phyloP scores from a whole-genome alignment of 2,329 filamentous ascomycete species.

The Aspergillus sp. region DNA sequence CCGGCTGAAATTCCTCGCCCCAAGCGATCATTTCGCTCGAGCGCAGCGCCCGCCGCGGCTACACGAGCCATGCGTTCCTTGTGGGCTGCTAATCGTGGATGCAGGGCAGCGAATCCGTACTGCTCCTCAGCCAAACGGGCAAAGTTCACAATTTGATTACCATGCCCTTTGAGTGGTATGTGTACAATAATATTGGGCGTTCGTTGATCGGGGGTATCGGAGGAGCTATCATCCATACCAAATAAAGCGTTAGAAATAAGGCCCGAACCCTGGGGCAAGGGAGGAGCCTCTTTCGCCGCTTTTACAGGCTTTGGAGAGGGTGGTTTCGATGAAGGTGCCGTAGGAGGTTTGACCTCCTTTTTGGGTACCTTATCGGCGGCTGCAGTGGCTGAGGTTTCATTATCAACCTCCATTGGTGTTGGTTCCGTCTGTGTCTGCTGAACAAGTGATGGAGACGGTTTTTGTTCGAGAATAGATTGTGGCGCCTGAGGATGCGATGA shows the following conservation, averaged over 20 bases:
- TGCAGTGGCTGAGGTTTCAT: conserved; percentile 21
- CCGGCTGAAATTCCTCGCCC: conserved; percentile 67
- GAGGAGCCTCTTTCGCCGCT: conserved; percentile 54
- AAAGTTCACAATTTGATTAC: conserved; percentile 93
- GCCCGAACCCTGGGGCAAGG: conserved; percentile 62
- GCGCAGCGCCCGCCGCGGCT: conserved; percentile 79
- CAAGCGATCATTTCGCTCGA: conserved; percentile 72
- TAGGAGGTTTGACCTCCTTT: conserved; percentile 43
- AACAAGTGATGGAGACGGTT: conserved; percentile 16
- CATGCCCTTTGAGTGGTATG: conserved; percentile 75
- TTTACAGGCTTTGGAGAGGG: conserved; percentile 57
- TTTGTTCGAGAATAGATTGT: conserved; percentile 1
- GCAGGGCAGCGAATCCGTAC: conserved; percentile 91
- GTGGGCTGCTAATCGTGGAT: conserved; percentile 86
- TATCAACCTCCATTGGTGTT: conserved; percentile 37
- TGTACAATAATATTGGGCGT: conserved; percentile 80
- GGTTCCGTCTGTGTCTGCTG: conserved; percentile 21
- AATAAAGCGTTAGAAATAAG: conserved; percentile 63
- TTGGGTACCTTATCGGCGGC: conserved; percentile 31
- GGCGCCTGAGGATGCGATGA: conserved; percentile 14
- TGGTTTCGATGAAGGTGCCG: conserved; percentile 53
- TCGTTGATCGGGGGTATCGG: conserved; percentile 38
- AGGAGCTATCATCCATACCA: conserved; percentile 48
- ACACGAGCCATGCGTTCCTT: conserved; percentile 84
- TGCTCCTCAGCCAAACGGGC: conserved; percentile 89